These are phyloP conservation scores for Parastagonospora nodorum DNA, from an alignment of 2,329 filamentous ascomycete species.

Conservation along the genomic window DNA sequence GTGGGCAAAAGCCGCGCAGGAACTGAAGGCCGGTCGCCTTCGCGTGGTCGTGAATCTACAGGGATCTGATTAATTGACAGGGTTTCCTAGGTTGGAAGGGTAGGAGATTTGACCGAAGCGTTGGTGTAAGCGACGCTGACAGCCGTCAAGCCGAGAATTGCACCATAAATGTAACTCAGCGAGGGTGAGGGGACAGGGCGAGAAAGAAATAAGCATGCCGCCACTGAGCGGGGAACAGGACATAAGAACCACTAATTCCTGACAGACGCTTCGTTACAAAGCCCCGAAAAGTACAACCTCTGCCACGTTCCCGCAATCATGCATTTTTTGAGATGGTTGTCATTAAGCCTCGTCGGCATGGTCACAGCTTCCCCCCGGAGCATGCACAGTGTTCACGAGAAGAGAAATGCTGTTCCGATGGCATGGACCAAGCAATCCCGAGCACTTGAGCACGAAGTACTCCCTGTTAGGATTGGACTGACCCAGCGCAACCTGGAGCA, in stretches of 20 bases:
- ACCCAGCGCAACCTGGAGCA: conserved; percentile 20
- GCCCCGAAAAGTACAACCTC: not conserved
- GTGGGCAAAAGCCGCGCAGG: too few species aligned
- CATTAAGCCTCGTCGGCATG: conserved; percentile 8
- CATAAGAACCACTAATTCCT: not conserved
- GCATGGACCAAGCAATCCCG: conserved; percentile 19
- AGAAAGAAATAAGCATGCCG: too few species aligned
- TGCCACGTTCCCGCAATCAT: conserved; percentile 1
- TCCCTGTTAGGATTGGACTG: conserved; percentile 18
- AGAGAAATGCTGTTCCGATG: conserved; percentile 11
- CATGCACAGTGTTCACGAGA: conserved; percentile 16
- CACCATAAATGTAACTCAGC: too few species aligned
- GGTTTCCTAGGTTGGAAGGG: too few species aligned
- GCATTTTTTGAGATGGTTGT: conserved; percentile 9
- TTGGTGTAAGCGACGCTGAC: too few species aligned
- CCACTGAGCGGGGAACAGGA: too few species aligned
- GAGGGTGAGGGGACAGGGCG: too few species aligned
- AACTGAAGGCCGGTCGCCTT: too few species aligned
- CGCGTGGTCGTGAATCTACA: too few species aligned
- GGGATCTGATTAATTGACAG: too few species aligned
- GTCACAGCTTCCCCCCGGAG: conserved; percentile 5
- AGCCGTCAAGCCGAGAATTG: too few species aligned
- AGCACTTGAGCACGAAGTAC: conserved; percentile 10
- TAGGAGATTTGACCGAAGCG: too few species aligned
- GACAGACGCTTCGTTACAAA: not conserved